phyloP scores from a whole-genome alignment of 2,329 filamentous ascomycete genomes.

The Drechslera avenae region DNA sequence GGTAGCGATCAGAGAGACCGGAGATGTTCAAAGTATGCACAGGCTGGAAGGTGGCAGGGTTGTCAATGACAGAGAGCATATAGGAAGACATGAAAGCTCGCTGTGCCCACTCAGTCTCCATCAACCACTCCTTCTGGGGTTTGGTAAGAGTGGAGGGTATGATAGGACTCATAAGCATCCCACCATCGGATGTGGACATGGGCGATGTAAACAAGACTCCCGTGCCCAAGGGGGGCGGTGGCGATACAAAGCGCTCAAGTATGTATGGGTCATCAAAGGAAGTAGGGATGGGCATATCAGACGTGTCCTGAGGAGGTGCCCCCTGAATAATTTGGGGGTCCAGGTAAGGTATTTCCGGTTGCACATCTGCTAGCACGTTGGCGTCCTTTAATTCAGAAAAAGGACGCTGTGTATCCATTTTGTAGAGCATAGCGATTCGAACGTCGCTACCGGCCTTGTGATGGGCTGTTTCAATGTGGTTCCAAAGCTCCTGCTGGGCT shows the following conservation, averaged over 20 bases:
- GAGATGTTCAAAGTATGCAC: slow-evolving; percentile 67
- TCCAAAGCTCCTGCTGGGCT: slow-evolving; percentile 47
- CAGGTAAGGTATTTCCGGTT: slow-evolving; percentile 39
- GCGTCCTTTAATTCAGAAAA: slow-evolving; percentile 21
- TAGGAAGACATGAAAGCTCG: slow-evolving; percentile 71
- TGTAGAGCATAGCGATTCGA: slow-evolving; percentile 37
- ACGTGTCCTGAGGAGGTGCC: slow-evolving; percentile 28
- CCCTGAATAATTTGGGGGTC: slow-evolving; percentile 36
- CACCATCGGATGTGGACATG: slow-evolving; percentile 28
- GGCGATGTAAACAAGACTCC: slow-evolving; percentile 46
- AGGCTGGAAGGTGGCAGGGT: slow-evolving; percentile 57
- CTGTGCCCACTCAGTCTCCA: slow-evolving; percentile 72
- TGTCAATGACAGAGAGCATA: slow-evolving; percentile 67
- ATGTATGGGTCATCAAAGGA: slow-evolving; percentile 31
- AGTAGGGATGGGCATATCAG: slow-evolving; percentile 22
- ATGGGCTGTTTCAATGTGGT: slow-evolving; percentile 34
- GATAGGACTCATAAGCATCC: slow-evolving; percentile 45
- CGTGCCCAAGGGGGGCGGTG: slow-evolving; percentile 16
- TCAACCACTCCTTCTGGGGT: slow-evolving; percentile 70
- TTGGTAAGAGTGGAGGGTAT: slow-evolving; percentile 62
- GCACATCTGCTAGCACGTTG: slow-evolving; percentile 17
- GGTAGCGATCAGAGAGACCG: slow-evolving; percentile 66
- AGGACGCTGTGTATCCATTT: slow-evolving; percentile 25
- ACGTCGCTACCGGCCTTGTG: slow-evolving; percentile 26
- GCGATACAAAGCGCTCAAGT: slow-evolving; percentile 26